Percentiles rank a stretch among this genome's conserved stretches.
Conservation (phyloP, 2,329 filamentous ascomycete genomes). For the Trematosphaeria pertusa region DNA sequence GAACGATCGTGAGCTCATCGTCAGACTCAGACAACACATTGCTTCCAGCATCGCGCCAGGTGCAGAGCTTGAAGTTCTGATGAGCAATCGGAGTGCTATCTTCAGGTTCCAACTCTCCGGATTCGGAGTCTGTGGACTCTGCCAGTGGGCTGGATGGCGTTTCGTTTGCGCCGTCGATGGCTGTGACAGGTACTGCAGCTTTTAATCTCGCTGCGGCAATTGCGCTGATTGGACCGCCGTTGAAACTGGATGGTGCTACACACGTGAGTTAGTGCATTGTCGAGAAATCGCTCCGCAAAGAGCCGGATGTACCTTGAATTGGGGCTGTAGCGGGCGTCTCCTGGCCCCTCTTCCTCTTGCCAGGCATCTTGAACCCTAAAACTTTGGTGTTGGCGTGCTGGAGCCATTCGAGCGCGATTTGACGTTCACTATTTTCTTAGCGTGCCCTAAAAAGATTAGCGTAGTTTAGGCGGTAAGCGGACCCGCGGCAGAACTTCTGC, state of each 20-base stretch:
- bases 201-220: conserved; percentile 42
- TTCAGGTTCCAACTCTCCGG: conserved; percentile 26
- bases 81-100: conserved; percentile 13
- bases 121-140: conserved; percentile 21
- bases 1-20: conserved; percentile 31
- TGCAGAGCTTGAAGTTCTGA: conserved; percentile 39
- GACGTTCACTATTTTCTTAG: conserved; percentile 26
- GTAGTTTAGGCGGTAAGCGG: conserved; percentile 13
- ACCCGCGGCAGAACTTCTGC: conserved; percentile 24
- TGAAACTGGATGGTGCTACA: conserved; percentile 14
- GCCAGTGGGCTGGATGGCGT: conserved; percentile 23
- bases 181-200: conserved; percentile 24
- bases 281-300: not conserved
- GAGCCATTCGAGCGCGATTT: not conserved
- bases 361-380: conserved; percentile 40
- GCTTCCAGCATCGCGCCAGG: conserved; percentile 32
- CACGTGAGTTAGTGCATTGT: conserved; percentile 5
- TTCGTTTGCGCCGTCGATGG: conserved; percentile 19
- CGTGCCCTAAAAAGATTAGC: conserved; percentile 21
- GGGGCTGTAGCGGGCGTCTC: not conserved
- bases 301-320: conserved; percentile 15
- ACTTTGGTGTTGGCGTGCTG: conserved; percentile 3
- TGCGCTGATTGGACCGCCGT: conserved; percentile 37
- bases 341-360: conserved; percentile 38
- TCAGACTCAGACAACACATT: conserved; percentile 33